Conservation (phyloP, 805 yeast species). For the Yamadazyma tumulicola region DNA sequence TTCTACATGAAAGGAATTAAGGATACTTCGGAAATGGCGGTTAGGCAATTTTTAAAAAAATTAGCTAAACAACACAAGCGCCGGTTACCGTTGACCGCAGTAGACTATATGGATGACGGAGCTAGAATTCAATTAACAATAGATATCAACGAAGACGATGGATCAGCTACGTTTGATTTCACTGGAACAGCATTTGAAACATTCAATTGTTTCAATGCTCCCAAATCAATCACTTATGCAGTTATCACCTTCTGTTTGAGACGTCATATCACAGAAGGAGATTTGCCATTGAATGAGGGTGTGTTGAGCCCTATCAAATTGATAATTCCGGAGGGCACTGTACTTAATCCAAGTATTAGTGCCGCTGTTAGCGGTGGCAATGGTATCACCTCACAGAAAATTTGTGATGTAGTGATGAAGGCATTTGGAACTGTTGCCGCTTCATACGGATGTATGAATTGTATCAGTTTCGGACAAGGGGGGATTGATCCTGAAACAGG, state of each 20-base stretch:
- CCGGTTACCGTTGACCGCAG: conserved; percentile 25
- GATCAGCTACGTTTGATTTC: conserved; percentile 22
- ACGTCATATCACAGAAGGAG: conserved; percentile 16
- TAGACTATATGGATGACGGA: conserved; percentile 17
- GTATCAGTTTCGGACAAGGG: conserved; percentile 18
- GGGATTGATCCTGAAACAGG: conserved; percentile 15
- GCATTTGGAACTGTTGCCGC: conserved; percentile 19
- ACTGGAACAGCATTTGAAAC: conserved; percentile 22
- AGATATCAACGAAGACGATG: conserved; percentile 14
- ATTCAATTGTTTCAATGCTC: conserved; percentile 18
- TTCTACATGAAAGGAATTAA: conserved; percentile 82
- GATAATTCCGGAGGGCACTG: conserved; percentile 13
- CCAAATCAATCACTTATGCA: conserved; percentile 15
- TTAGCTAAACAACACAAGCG: conserved; percentile 37
- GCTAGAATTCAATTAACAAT: conserved; percentile 13
- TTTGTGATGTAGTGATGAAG: conserved; percentile 18
- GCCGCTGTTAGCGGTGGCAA: conserved; percentile 17
- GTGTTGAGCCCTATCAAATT: conserved; percentile 12
- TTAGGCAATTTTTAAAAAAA: conserved; percentile 34
- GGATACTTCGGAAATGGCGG: conserved; percentile 70
- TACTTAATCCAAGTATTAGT: conserved; percentile 13
- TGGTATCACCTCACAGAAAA: conserved; percentile 17
- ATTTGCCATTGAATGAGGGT: conserved; percentile 20
- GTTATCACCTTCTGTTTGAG: conserved; percentile 17
- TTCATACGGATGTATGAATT: conserved; percentile 19